Base-by-base conservation (phyloP, 1,139 yeast genomes). In the Wickerhamiella infanticola region DNA sequence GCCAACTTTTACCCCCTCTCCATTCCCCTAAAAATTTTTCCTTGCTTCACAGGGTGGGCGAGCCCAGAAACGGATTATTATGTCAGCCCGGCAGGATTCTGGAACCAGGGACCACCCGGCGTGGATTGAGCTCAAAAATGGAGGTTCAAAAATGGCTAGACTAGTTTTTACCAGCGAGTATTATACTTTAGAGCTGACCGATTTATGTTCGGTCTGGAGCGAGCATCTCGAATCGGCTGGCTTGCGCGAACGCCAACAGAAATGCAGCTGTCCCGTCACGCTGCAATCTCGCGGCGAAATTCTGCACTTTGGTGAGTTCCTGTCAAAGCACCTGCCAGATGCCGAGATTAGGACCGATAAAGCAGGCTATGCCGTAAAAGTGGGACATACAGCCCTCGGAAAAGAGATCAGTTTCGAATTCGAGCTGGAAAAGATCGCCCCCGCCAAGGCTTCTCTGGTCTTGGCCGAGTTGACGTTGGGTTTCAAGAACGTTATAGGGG, bases 281-380 rank as follows among this genome's bases (percentile, higher is more conserved):
- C 31, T 38, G 7, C 11, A 26, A 8, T 29, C 24, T 5, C 9
- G 31, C n/a, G 40, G 18, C 33, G 31, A 24, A 26, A 38, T 38
- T 25, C 11, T 26, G 9, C 24, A 29, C 11, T 38, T 38, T n/a
- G 40, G 18, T 31, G 23, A 38, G 24, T 24, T 24, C n/a, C 23
- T 38, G 23, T 3, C 18, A 6, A 24, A 25, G 25, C 26, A 24
- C 29, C 31, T 38, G 1, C 40, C 29, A 4, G 3, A 24, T 7
- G 40, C 54, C 1, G 7, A 13, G 11, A 18, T 18, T 18, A 18
- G 18, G 18, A 13, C 18, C 13, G 26, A 24, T 3, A 47, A 51
- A 18, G 54, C 46, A 23, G 35, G 44, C 23, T 42, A 23, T 13
- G 50, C 47, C n/a, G 39, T 44, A 47, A 27, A 42, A 29, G 9